phyloP scores from a whole-genome alignment of 768 basidiomycete genomes.

The Boletus bicolor region DNA sequence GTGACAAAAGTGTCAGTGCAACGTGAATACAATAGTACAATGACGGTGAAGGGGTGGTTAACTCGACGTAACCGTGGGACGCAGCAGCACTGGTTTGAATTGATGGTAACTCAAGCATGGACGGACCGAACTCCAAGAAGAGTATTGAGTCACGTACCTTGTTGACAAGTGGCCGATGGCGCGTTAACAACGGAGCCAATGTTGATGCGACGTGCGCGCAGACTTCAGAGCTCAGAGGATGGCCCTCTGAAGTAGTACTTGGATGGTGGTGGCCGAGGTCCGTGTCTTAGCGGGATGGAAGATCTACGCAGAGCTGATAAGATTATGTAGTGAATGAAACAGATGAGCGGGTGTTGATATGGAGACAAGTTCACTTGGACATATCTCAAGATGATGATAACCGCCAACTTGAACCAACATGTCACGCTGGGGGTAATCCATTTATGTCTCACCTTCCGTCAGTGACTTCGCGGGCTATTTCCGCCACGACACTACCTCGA shows the following conservation, averaged over 20 bases:
- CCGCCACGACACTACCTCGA: constrained; percentile 31
- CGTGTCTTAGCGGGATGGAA: not conserved
- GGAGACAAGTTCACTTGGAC: constrained; percentile 7
- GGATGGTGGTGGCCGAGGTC: not conserved
- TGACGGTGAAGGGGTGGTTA: not conserved
- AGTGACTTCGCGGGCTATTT: constrained; percentile 15
- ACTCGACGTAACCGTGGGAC: not conserved
- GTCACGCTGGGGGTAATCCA: not conserved
- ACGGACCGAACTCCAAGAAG: not conserved
- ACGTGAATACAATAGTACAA: not conserved
- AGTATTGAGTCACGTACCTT: not conserved
- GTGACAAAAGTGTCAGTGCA: not conserved
- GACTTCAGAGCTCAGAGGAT: too few relatives aligned
- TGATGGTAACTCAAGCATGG: constrained; percentile 22
- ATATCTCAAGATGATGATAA: not conserved
- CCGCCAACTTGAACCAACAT: not conserved
- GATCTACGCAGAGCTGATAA: constrained; percentile 5
- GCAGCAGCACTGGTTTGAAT: constrained; percentile 18
- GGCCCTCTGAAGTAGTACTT: not conserved
- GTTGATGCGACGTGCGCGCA: too few relatives aligned
- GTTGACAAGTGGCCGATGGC: constrained; percentile 2
- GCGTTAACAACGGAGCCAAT: not conserved
- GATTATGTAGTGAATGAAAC: not conserved
- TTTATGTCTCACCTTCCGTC: not conserved
- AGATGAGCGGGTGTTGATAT: constrained; percentile 17